A percentile compares a stretch with the other conserved stretches of the same genome.
Evolutionary conservation across 1,284 basidiomycete genomes (phyloP).

Genomic region (Naganishia cerealis): DNA sequence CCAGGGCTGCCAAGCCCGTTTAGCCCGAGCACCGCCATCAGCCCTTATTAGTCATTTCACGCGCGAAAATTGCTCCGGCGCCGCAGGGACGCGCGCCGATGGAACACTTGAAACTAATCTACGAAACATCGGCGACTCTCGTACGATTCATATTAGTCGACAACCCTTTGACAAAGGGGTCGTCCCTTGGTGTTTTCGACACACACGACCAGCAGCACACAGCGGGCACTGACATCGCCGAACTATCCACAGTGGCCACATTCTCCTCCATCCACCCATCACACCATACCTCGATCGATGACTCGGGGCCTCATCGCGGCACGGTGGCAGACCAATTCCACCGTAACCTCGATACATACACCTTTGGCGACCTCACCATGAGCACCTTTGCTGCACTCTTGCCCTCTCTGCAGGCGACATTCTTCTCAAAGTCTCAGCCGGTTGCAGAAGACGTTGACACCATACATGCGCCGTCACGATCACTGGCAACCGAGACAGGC

Average conservation of each 20-base stretch:
- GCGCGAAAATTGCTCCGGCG: neutral
- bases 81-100: too few species aligned
- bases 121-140: neutral
- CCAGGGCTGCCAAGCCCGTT: neutral
- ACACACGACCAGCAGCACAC: neutral
- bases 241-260: neutral
- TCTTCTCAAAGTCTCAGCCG: slow-evolving; percentile 17
- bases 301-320: neutral
- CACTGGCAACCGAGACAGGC: neutral
- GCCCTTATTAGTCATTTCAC: neutral
- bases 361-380: slow-evolving; percentile 11
- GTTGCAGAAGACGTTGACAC: neutral
- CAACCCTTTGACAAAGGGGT: slow-evolving; percentile 4
- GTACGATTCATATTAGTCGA: neutral
- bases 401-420: slow-evolving; percentile 14
- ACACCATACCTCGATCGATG: slow-evolving; percentile 3
- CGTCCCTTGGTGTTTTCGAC: neutral
- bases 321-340: neutral
- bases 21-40: neutral
- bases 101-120: too few species aligned
- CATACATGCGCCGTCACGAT: neutral
- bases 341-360: neutral
- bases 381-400: slow-evolving; percentile 23
- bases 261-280: neutral
- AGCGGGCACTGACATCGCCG: neutral